These are phyloP conservation scores for Cladosporium halotolerans DNA, from an alignment of 2,329 filamentous ascomycete species.

Conservation along the genomic window DNA sequence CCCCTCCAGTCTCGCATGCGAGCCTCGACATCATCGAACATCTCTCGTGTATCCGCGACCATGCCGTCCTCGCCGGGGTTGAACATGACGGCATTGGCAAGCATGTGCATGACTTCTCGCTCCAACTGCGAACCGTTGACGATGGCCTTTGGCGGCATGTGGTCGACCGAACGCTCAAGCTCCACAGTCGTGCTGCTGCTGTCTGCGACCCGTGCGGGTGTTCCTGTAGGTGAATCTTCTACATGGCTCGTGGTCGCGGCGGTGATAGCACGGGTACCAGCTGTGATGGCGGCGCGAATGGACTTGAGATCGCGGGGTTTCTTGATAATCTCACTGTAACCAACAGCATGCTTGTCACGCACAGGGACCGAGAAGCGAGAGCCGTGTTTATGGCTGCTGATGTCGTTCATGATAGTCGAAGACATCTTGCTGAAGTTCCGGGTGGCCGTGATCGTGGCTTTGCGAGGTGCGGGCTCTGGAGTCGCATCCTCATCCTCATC, in stretches of 20 bases:
- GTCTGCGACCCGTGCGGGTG: constrained; percentile 3
- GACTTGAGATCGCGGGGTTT: constrained; percentile 47
- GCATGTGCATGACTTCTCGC: constrained; percentile 91
- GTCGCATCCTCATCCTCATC: constrained; percentile 6
- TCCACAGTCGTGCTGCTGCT: constrained; percentile 39
- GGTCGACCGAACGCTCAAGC: constrained; percentile 66
- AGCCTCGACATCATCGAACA: constrained; percentile 83
- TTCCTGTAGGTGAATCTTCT: constrained; percentile 9
- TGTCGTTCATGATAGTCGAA: constrained; percentile 46
- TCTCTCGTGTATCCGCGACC: constrained; percentile 78
- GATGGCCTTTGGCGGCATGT: constrained; percentile 80
- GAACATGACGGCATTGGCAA: constrained; percentile 98
- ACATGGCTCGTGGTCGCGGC: constrained; percentile 25
- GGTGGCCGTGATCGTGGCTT: constrained; percentile 36
- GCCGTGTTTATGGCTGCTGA: constrained; percentile 46
- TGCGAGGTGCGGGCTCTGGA: constrained; percentile 21
- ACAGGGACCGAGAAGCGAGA: constrained; percentile 46
- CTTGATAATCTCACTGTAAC: constrained; percentile 48
- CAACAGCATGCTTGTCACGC: constrained; percentile 44
- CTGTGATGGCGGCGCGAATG: constrained; percentile 44
- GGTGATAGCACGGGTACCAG: constrained; percentile 53
- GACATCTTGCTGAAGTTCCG: constrained; percentile 46
- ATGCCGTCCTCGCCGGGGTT: constrained; percentile 87
- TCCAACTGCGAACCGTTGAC: constrained; percentile 91
- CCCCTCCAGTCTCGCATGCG: constrained; percentile 69